Conservation (phyloP, 2,329 filamentous ascomycete species). For the Fusarium sp. region DNA sequence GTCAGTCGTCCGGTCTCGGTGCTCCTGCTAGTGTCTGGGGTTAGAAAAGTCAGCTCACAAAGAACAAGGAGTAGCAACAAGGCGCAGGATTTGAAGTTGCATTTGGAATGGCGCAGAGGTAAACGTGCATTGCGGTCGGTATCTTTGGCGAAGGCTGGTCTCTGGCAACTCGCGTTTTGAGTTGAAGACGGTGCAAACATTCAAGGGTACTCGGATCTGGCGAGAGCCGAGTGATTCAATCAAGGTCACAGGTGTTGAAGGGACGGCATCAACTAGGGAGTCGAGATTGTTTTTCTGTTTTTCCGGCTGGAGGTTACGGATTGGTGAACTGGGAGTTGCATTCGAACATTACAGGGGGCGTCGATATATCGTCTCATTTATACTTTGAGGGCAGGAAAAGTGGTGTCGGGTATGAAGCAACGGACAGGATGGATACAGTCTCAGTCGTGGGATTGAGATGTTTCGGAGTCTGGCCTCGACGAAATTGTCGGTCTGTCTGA, state of each 20-base stretch:
- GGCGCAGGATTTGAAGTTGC: constrained; percentile 41
- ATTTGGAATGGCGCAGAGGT: constrained; percentile 48
- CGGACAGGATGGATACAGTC: constrained; percentile 29
- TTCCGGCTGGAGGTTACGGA: constrained; percentile 38
- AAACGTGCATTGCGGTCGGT: constrained; percentile 41
- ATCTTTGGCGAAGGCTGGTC: constrained; percentile 28
- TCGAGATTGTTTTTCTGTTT: constrained; percentile 43
- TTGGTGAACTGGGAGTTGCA: constrained; percentile 45
- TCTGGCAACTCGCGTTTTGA: constrained; percentile 21
- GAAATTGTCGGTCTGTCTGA: constrained; percentile 20
- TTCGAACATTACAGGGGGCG: constrained; percentile 46
- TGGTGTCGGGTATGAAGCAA: constrained; percentile 30
- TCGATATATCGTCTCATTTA: constrained; percentile 42
- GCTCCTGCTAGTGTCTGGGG: constrained; percentile 96
- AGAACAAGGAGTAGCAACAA: constrained; percentile 12
- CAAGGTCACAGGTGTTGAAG: constrained; percentile 39
- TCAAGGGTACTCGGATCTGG: constrained; percentile 37
- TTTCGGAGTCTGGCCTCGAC: constrained; percentile 30
- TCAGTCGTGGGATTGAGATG: constrained; percentile 23
- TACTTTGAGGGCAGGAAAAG: constrained; percentile 37
- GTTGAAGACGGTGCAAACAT: constrained; percentile 20
- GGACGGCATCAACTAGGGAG: constrained; percentile 47
- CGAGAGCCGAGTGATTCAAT: constrained; percentile 37
- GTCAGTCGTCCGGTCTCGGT: constrained; percentile 82
- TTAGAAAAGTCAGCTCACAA: constrained; percentile 57